Base-by-base conservation (phyloP, 1,284 basidiomycete genomes). In the Cutaneotrichosporon cutaneum region DNA sequence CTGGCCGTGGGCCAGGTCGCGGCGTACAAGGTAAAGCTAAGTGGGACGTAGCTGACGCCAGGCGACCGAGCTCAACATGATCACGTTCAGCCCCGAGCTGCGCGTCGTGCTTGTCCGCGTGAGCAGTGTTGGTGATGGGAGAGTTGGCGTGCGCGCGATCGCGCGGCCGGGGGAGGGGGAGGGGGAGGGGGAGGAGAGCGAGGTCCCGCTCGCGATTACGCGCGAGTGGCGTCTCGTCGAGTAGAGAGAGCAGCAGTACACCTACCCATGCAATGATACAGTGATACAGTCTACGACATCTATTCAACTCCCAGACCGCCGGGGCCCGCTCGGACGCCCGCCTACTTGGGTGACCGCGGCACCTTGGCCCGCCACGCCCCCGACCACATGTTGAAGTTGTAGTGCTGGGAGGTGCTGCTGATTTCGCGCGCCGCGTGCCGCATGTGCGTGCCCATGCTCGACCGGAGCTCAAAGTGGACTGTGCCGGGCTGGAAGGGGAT, bases 341-440 rank as follows among this genome's bases (percentile, higher is more conserved):
- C 18, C 39, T 36, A 16, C 39, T 13, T 26, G 13, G 10, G 10
- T 8, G 44, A 22, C 44, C 45, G 45, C 10, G 11, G 45, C 11
- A 61, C 48, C 59, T 60, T 60, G 13, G n/a, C 54, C 22, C 58
- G 56, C 72, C 70, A 76, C 22, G 61, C 53, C 10, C 74, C 77
- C 14, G 66, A 73, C 78, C 78, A 80, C 63, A 78, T 71, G 65
- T 80, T 80, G 65, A 75, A 80, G 63, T 80, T 80, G 63, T 75
- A 79, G 27, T 24, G 2, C 44, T 53, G 16, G 24, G 22, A 26
- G 22, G 32, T 30, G 45, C 32, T 18, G n/a, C 27, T 9, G 44
- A 78, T 75, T 6, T 62, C 56, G 47, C 42, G 68, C 5, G 73
- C 77, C 30, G 64, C 52, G 1, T 68, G 76, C n/a, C 58, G 27